These are phyloP conservation scores for Eucalyptus melliodora DNA, from an alignment of 345 rosid species.

Conservation along the genomic window DNA sequence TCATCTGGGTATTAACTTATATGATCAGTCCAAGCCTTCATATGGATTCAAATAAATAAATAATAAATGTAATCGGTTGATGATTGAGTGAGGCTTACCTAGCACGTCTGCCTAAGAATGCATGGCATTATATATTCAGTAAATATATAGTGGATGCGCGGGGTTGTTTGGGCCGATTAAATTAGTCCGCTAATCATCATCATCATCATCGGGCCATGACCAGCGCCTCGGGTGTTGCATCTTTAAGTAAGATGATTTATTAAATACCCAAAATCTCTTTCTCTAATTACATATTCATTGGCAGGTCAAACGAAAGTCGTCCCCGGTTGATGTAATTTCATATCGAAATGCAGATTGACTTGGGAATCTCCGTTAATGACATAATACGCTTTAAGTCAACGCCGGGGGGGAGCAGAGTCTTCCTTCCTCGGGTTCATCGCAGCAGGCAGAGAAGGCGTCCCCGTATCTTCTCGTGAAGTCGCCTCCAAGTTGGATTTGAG, in stretches of 20 bases:
- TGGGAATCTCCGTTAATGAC: not conserved
- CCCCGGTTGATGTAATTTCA: not conserved
- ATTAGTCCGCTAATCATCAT: not conserved
- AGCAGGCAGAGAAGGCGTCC: not conserved
- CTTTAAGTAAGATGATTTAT: no score
- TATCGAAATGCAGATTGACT: not conserved
- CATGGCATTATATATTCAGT: not conserved
- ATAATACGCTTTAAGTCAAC: not conserved
- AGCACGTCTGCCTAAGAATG: not conserved
- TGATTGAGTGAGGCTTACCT: not conserved
- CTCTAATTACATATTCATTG: not conserved
- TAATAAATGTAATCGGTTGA: no score
- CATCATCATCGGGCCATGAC: not conserved
- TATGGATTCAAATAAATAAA: no score
- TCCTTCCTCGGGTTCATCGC: not conserved
- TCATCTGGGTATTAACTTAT: not conserved
- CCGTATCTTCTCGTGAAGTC: not conserved
- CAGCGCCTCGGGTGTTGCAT: not conserved
- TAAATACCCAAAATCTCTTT: not conserved
- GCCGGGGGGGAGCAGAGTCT: not conserved
- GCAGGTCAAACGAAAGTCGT: not conserved
- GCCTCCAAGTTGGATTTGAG: no score
- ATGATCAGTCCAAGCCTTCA: not conserved
- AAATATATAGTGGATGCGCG: not conserved
- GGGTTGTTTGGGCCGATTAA: not conserved